phyloP scores from a whole-genome alignment of 1,284 basidiomycete species.

The Violaceomyces palustris region DNA sequence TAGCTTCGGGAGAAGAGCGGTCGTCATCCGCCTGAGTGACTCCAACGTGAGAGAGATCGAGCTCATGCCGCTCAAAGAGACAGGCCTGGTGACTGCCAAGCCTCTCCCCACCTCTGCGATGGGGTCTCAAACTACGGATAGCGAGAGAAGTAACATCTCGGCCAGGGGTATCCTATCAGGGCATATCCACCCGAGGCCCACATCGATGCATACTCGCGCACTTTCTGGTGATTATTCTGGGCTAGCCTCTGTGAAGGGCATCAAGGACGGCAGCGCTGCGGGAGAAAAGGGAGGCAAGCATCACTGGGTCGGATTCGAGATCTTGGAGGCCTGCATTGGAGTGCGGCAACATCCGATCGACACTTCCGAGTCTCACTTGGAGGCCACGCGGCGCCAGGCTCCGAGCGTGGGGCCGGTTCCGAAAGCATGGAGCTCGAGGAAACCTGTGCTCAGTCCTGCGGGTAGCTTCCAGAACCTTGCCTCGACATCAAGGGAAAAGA shows the following conservation, averaged over 20 bases:
- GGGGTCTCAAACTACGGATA: no score
- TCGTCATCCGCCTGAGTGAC: constrained; percentile 31
- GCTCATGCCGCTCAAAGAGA: constrained; percentile 19
- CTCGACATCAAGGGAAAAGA: no score
- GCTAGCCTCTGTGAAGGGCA: constrained; percentile 11
- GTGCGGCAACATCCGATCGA: constrained; percentile 12
- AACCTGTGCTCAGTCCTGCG: no score
- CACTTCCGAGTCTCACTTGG: no score
- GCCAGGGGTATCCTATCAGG: no score
- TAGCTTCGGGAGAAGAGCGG: constrained; percentile 32
- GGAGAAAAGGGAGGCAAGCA: constrained; percentile 19
- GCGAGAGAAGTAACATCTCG: no score
- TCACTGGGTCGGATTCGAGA: constrained; percentile 27
- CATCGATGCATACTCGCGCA: no score
- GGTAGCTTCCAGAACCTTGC: no score
- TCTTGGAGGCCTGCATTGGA: constrained; percentile 16
- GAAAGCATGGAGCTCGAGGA: no score
- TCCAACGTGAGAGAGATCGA: constrained; percentile 37
- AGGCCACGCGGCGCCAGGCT: no score
- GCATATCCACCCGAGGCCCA: no score
- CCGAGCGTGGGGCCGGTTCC: no score
- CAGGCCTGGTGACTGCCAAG: background rate
- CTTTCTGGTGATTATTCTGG: constrained; percentile 15
- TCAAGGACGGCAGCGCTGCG: constrained; percentile 11
- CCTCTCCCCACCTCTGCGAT: background rate